Conservation (phyloP, 805 yeast genomes). For the Candida stauntonica region DNA sequence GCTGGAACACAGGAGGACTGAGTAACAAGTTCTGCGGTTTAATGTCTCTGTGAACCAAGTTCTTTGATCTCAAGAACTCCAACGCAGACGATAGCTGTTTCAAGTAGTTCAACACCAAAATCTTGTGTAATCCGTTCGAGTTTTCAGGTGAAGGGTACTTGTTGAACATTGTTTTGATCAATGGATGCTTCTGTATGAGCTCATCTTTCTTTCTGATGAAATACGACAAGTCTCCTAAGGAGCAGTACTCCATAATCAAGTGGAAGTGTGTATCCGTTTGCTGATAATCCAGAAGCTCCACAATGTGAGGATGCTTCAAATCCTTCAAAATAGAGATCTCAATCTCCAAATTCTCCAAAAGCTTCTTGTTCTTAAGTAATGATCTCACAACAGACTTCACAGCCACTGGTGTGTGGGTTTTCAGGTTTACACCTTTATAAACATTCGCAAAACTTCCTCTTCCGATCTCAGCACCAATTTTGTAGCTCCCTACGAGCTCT, state of each 20-base stretch:
- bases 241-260: slow-evolving; percentile 93
- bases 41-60: slow-evolving; percentile 90
- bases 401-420: slow-evolving; percentile 65
- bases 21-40: slow-evolving; percentile 87
- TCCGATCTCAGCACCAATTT: slow-evolving; percentile 62
- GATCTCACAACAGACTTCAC: slow-evolving; percentile 83
- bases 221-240: slow-evolving; percentile 88
- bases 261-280: slow-evolving; percentile 78
- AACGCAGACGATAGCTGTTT: slow-evolving; percentile 85
- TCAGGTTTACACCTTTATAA: slow-evolving; percentile 68
- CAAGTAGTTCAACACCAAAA: slow-evolving; percentile 75
- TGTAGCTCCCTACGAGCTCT: slow-evolving; percentile 24
- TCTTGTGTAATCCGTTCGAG: slow-evolving; percentile 74
- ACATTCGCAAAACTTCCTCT: slow-evolving; percentile 96
- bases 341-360: slow-evolving; percentile 85
- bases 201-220: slow-evolving; percentile 76
- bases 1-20: slow-evolving; percentile 74
- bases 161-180: slow-evolving; percentile 68
- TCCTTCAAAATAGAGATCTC: slow-evolving; percentile 87
- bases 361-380: slow-evolving; percentile 77
- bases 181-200: slow-evolving; percentile 69
- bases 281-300: slow-evolving; percentile 75
- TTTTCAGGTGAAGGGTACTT: slow-evolving; percentile 80
- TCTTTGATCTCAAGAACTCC: slow-evolving; percentile 72
- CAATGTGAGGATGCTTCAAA: slow-evolving; percentile 90